Evolutionary conservation across 768 basidiomycete genomes (phyloP), one percentile per base, ranked within the genome.

Genomic region (Russula sp.): DNA sequence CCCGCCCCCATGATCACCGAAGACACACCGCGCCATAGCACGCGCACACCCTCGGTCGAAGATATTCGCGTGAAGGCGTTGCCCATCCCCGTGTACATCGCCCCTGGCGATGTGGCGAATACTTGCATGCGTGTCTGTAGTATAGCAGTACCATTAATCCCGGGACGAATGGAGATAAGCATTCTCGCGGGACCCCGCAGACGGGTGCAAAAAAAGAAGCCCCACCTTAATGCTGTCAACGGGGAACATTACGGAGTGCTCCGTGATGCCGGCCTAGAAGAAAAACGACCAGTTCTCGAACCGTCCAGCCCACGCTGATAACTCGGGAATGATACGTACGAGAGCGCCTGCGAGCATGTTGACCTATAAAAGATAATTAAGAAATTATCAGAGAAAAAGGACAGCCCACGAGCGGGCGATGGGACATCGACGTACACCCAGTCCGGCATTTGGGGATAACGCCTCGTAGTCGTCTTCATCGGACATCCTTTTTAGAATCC

Each of bases 211-310:
- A 8, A 18, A 46, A 14, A 29, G 16, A 42, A 10, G 18, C 42
- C 16, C 62, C 60, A 91, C 97, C 81, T 99, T 99, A 73, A 99
- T 98, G 70, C 93, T 96, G 77, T 99, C 97, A 65, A 98, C 78
- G 6, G 97, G 97, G 73, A 91, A 99, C 89, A 99, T 98, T 72
- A 97, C 93, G 35, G 94, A 90, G 76, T 99, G 97, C 74, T 99
- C 97, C 57, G 95, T 94, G 68, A 99, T 98, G 63, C 97, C 97
- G 69, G 97, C 97, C 94, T 96, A 72, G 29, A 61, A 58, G 59
- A 57, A 57, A 55, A 59, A 18, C 34, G 10, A 6, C 48, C 14
- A 22, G 41, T 35, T 43, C 49, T 61, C 38, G 18, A 42, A 45
- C 46, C 14, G 34, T 42, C 51, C 13, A 22, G 45, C 51, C 39